Evolutionary conservation across 768 basidiomycete genomes (phyloP), one percentile per base, ranked within the genome.

Genomic region (Tulasnella sp.): DNA sequence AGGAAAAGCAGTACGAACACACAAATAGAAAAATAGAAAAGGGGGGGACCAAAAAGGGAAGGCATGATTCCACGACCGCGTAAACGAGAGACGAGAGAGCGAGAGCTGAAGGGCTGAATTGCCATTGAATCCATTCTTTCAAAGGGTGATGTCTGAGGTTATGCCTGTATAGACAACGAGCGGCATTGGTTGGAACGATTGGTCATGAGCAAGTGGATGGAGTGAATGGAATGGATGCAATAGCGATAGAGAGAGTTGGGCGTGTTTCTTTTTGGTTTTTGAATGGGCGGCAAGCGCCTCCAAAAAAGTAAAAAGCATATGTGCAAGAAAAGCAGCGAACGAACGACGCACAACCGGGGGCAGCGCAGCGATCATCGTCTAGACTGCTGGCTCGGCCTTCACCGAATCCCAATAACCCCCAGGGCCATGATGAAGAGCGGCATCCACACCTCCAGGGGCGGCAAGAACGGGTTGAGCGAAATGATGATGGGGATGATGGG

Each of bases 121-220:
- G 64, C 64, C 64, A 69, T 37, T 69, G 64, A 31, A 69, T 69
- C 64, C 64, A 69, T 69, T 69, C 64, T 28, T 69, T 14, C 18
- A 34, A 37, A 31, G 64, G 60, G 20, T 60, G 58, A 60, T 60
- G 58, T 60, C 58, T 69, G 64, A 37, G 20, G 28, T 69, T n/a
- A 12, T 69, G 64, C 64, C 64, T 69, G 64, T 69, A 69, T 69
- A 69, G 64, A 69, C 64, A 69, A 69, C 64, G 64, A 69, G 64
- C n/a, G 64, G 34, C 64, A 69, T 24, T 34, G 28, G 31, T 69
- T 24, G 31, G 34, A 69, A 69, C 64, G 64, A 69, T 69, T 69
- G 64, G 34, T 69, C 64, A 16, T 69, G 64, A 54, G 54, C 54
- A 54, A 54, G 54, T 54, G 54, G 54, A 69, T 69, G 28, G 64